phyloP scores from a whole-genome alignment of 257 asterid species.

The Jasminum sambac region DNA sequence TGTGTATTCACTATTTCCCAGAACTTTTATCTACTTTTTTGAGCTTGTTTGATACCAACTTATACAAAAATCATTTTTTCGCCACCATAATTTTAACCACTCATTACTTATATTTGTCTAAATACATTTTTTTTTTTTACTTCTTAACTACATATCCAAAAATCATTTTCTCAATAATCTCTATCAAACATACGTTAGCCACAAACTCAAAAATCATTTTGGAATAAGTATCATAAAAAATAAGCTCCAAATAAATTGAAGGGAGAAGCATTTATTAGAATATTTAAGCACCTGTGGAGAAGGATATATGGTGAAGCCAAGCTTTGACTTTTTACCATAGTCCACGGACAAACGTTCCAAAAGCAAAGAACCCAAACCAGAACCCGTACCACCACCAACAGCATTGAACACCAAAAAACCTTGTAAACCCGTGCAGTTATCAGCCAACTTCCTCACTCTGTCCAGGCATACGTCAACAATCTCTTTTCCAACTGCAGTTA shows the following conservation, averaged over 20 bases:
- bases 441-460: constrained; percentile 87
- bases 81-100: too few relatives aligned
- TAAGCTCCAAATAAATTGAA: not conserved
- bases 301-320: constrained; percentile 88
- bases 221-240: not conserved
- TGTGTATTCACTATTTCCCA: too few relatives aligned
- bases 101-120: too few relatives aligned
- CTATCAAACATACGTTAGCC: too few relatives aligned
- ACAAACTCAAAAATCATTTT: too few relatives aligned
- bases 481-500: constrained; percentile 75
- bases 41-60: not conserved
- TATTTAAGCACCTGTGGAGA: constrained; percentile 70
- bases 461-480: constrained; percentile 84
- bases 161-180: too few relatives aligned
- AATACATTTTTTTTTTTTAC: too few relatives aligned
- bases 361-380: constrained; percentile 83
- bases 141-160: too few relatives aligned
- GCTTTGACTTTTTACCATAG: constrained; percentile 89
- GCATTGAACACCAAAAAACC: constrained; percentile 87
- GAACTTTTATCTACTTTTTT: too few relatives aligned
- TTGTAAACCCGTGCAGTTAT: constrained; percentile 92
- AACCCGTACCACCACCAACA: constrained; percentile 95
- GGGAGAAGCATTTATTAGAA: not conserved
- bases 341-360: constrained; percentile 85
- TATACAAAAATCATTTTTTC: constrained; percentile 2